Base-by-base conservation (phyloP, 2,329 filamentous ascomycete species). In the Ophiostoma quercus region DNA sequence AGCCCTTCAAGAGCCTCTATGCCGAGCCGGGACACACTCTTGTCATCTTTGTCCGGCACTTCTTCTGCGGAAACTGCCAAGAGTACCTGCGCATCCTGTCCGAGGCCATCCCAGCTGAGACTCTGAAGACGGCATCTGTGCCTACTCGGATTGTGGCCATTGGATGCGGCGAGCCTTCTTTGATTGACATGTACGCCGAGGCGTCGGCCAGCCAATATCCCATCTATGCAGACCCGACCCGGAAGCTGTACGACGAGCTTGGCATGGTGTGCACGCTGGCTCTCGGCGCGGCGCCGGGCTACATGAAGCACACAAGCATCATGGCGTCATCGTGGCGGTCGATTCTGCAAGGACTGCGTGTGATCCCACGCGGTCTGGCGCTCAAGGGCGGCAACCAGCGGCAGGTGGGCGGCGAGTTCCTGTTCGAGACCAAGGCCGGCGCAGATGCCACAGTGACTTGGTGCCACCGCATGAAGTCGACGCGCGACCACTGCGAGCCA, bases 381-480 rank as follows among this genome's bases (percentile, higher is more conserved):
- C 80, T 86, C 71, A 88, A 88, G 77, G 86, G 85, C 25, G 90
- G 91, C 2, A 85, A 91, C 76, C 82, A 85, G 76, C 82, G 84
- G 68, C 89, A 92, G 79, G 88, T 91, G 2, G 90, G 91, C 32
- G 91, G 91, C 12, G 91, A 94, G 79, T 92, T 93, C 72, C 77
- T 94, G n/a, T 92, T 92, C 73, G 88, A 91, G 76, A 66, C 68
- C 14, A 29, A 7, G 51, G 47, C 8, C 2, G 8, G 54, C n/a
- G n/a, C 22, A 72, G 67, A 70, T 1, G 77, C 77, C 69, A 76
- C 37, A 2, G 84, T 92, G 37, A 88, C 86, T 0, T 96, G 92
- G 92, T 93, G 90, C 75, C 91, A 94, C 79, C 84, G 91, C 37
- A 96, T 96, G 92, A 83, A 83, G 76, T 91, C 87, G 70, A 94